Evolutionary conservation across 371 early-diverging fungal genomes (phyloP).

Genomic region (Circinella umbellata): DNA sequence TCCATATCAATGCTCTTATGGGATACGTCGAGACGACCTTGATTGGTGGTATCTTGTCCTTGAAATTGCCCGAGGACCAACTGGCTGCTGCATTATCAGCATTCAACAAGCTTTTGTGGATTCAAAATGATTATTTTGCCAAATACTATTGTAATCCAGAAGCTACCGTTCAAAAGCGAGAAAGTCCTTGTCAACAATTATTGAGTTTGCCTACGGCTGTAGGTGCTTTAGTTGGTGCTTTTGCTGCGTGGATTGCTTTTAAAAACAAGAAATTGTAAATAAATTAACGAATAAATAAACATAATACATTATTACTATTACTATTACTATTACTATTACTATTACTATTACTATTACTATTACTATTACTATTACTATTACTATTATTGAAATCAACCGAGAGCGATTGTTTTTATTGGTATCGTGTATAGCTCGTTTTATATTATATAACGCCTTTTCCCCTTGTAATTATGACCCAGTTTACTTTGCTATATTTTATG

Average conservation of each 20-base stretch:
- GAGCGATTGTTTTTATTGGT: too few species aligned
- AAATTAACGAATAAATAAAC: not conserved
- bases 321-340: too few species aligned
- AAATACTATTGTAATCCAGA: slow-evolving; percentile 70
- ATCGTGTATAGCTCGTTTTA: too few species aligned
- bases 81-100: slow-evolving; percentile 68
- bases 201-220: slow-evolving; percentile 30
- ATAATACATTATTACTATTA: too few species aligned
- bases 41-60: slow-evolving; percentile 63
- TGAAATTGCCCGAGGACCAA: slow-evolving; percentile 63
- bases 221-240: slow-evolving; percentile 37
- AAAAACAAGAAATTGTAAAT: slow-evolving; percentile 5
- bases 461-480: too few species aligned
- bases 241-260: slow-evolving; percentile 27
- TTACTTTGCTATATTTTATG: too few species aligned
- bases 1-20: slow-evolving; percentile 81
- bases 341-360: too few species aligned
- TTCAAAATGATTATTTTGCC: slow-evolving; percentile 88
- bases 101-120: slow-evolving; percentile 86
- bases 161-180: slow-evolving; percentile 11
- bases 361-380: too few species aligned
- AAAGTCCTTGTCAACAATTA: slow-evolving; percentile 1
- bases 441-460: too few species aligned
- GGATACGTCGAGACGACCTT: slow-evolving; percentile 74
- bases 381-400: too few species aligned